A percentile compares a stretch with the other conserved stretches of the same genome.
Conservation (phyloP, 805 yeast species). For the Suhomyces faveliae region DNA sequence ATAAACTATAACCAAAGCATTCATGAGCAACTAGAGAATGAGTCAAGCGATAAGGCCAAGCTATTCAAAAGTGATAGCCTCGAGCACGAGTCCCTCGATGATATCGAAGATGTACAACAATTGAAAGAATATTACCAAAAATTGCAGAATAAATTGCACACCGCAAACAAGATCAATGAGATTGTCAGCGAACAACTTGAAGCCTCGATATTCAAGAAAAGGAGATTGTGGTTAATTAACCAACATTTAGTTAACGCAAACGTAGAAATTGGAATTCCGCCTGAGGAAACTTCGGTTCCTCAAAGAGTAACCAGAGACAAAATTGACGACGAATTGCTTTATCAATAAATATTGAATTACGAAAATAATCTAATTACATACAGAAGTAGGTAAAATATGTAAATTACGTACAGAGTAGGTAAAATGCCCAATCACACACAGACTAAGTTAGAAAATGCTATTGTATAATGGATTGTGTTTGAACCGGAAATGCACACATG, state of each 20-base stretch:
- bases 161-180: slow-evolving; percentile 39
- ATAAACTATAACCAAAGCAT: slow-evolving; percentile 2
- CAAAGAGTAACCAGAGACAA: slow-evolving; percentile 16
- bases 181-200: slow-evolving; percentile 31
- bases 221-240: slow-evolving; percentile 41
- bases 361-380: neutral
- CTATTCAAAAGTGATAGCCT: neutral
- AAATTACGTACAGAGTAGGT: neutral
- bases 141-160: slow-evolving; percentile 32
- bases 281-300: slow-evolving; percentile 10
- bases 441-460: too few species aligned
- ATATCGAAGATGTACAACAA: slow-evolving; percentile 14
- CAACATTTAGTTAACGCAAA: slow-evolving; percentile 46
- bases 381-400: neutral
- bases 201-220: slow-evolving; percentile 24
- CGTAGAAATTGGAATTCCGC: slow-evolving; percentile 36
- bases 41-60: slow-evolving; percentile 4
- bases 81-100: slow-evolving; percentile 10
- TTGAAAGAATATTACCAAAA: slow-evolving; percentile 24
- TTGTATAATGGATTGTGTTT: neutral
- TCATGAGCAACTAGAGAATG: slow-evolving; percentile 9
- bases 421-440: too few species aligned
- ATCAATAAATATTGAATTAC: slow-evolving; percentile 1
- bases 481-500: neutral
- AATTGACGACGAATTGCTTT: slow-evolving; percentile 17